Evolutionary conservation across 345 rosid species (phyloP), one percentile per base, ranked within the genome.

Genomic region (thale cress (Arabidopsis thaliana)): DNA sequence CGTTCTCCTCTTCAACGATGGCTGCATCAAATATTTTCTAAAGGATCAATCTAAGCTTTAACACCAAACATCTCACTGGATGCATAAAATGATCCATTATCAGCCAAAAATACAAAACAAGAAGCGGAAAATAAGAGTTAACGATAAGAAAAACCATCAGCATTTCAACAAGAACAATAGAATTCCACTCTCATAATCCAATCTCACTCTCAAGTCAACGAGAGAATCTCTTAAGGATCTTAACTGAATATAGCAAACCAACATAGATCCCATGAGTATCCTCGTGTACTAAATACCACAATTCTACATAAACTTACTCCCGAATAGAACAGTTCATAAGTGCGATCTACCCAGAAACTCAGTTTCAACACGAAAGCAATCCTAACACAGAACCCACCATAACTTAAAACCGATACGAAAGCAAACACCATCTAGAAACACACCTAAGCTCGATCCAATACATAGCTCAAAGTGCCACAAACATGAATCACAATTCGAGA

Each of bases 11-110:
- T 23, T 36, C 42, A 60, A 60, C 16, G 3, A 49, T 8, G 30
- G 23, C 34, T 24, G 32, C 16, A 46, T 16, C 20, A 65, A 42
- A 16, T n/a, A 44, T 34, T 3, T 28, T 28, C 59, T 44, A 38
- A 28, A 38, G 53, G 61, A 67, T 59, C 78, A 79, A 83, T 82
- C 87, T 76, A 45, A 44, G 68, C 82, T 84, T 65, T 7, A 30
- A 63, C 71, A 75, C 40, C 63, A 81, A 58, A 52, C 44, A 69
- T 44, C 11, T 46, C 78, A 53, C 3, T 28, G 7, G 5, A 44
- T 6, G 51, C 82, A 80, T 72, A 81, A 73, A 85, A 75, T 75
- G 79, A 79, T 78, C 61, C 14, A 64, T 48, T 74, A 13, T 20
- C 41, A 59, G 48, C 50, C 7, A 33, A 23, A 34, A 37, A 7